Percentiles rank a stretch among this genome's conserved stretches.
Conservation (phyloP, 176 grass and related monocot species). For the Eragrostis nindensis region DNA sequence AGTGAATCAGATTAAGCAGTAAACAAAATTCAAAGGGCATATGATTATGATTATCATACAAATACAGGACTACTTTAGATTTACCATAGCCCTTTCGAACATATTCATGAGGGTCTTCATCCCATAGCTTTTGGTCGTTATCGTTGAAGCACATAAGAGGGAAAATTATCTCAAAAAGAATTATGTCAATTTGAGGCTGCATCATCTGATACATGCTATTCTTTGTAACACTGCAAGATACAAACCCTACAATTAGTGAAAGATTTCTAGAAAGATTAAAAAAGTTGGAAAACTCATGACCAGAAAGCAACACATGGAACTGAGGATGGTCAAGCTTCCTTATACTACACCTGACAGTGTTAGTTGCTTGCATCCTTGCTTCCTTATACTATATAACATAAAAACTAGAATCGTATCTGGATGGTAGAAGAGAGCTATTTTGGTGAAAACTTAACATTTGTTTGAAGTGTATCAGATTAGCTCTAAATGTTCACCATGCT, state of each 20-base stretch:
- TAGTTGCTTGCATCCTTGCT: background rate
- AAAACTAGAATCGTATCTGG: background rate
- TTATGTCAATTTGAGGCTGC: conserved; percentile 79
- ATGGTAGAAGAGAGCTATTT: background rate
- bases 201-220: conserved; percentile 95
- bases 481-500: background rate
- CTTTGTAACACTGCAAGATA: conserved; percentile 80
- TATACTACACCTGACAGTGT: background rate
- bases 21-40: background rate
- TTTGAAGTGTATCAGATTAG: background rate
- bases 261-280: background rate
- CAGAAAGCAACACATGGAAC: background rate
- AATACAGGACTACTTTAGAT: conserved; percentile 30
- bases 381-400: too few relatives aligned
- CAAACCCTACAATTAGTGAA: conserved; percentile 27
- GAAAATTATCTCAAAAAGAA: conserved; percentile 96
- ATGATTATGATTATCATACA: conserved; percentile 2
- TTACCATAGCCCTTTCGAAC: conserved; percentile 97
- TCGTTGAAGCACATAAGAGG: conserved; percentile 99
- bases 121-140: conserved; percentile 92
- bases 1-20: background rate
- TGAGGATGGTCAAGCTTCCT: background rate
- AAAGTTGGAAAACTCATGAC: background rate
- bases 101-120: conserved; percentile 98
- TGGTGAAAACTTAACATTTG: background rate